These are phyloP conservation scores for Gilbertella persicaria DNA, from an alignment of 371 early-diverging fungal genomes.

Conservation along the genomic window DNA sequence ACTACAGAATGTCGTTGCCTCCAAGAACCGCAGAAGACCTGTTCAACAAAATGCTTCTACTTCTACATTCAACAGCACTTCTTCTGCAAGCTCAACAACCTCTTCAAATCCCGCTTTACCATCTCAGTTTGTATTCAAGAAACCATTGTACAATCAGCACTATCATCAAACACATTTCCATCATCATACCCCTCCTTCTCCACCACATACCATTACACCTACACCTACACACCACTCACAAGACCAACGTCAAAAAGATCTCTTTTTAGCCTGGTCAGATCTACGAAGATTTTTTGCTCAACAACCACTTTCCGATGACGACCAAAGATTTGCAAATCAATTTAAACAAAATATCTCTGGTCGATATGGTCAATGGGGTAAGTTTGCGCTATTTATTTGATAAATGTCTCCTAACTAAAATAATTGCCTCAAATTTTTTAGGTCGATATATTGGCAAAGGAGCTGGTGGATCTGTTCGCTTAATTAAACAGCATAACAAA, in stretches of 20 bases:
- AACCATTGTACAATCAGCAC: constrained; percentile 36
- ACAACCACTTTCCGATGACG: constrained; percentile 2
- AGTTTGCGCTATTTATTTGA: constrained; percentile 15
- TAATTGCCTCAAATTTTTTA: constrained; percentile 14
- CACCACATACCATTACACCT: constrained; percentile 1
- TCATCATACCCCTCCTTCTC: constrained; percentile 13
- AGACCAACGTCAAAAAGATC: neutral
- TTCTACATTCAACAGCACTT: neutral
- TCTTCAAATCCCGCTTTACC: constrained; percentile 15
- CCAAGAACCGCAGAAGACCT: constrained; percentile 10
- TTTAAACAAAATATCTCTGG: constrained; percentile 37
- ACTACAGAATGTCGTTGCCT: constrained; percentile 21
- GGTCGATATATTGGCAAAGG: constrained; percentile 72
- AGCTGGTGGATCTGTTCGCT: constrained; percentile 74
- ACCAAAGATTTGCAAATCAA: constrained; percentile 29
- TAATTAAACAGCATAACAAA: constrained; percentile 55
- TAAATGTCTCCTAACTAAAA: constrained; percentile 5
- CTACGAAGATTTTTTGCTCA: constrained; percentile 20
- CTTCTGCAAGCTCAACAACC: neutral
- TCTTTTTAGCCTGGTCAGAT: constrained; percentile 19
- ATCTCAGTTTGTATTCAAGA: constrained; percentile 41
- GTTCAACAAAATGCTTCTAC: constrained; percentile 6
- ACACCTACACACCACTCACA: neutral
- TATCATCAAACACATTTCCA: constrained; percentile 45
- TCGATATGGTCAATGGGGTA: constrained; percentile 51